Conservation (phyloP, 148 eudicot genomes). For the Amaranthus palmeri region DNA sequence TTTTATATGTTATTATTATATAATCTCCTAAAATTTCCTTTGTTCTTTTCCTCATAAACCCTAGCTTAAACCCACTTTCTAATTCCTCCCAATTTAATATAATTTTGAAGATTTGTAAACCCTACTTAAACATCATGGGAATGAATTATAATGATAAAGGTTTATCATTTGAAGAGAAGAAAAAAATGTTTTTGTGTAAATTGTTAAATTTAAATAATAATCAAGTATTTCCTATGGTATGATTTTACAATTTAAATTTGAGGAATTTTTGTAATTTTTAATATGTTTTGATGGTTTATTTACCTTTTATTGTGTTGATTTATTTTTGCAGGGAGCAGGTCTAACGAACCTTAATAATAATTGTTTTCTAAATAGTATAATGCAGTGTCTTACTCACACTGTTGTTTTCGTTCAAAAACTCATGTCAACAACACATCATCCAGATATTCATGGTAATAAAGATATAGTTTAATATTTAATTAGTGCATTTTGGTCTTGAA, state of each 20-base stretch:
- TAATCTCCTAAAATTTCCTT: too few species aligned
- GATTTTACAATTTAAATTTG: not conserved
- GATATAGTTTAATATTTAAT: not conserved
- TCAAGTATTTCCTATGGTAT: constrained; percentile 48
- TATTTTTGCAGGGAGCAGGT: constrained; percentile 54
- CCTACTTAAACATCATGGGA: too few species aligned
- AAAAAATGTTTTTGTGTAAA: too few species aligned
- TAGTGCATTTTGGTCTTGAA: too few species aligned
- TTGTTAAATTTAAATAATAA: too few species aligned
- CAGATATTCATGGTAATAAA: constrained; percentile 52
- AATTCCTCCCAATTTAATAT: too few species aligned
- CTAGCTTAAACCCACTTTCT: too few species aligned
- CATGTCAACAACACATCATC: constrained; percentile 30
- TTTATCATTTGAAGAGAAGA: too few species aligned
- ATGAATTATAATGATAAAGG: too few species aligned
- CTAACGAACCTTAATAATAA: constrained; percentile 61
- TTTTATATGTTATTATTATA: too few species aligned
- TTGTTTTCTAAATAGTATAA: constrained; percentile 60
- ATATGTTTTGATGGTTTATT: not conserved
- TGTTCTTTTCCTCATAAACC: too few species aligned
- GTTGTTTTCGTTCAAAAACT: constrained; percentile 70
- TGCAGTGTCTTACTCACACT: constrained; percentile 82
- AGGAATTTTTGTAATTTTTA: not conserved
- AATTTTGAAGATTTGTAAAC: too few species aligned
- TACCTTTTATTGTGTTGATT: not conserved